A percentile compares a stretch with the other conserved stretches of the same genome.
Evolutionary conservation across 306 rosid genomes (phyloP).

Genomic region (Heteromeles arbutifolia): DNA sequence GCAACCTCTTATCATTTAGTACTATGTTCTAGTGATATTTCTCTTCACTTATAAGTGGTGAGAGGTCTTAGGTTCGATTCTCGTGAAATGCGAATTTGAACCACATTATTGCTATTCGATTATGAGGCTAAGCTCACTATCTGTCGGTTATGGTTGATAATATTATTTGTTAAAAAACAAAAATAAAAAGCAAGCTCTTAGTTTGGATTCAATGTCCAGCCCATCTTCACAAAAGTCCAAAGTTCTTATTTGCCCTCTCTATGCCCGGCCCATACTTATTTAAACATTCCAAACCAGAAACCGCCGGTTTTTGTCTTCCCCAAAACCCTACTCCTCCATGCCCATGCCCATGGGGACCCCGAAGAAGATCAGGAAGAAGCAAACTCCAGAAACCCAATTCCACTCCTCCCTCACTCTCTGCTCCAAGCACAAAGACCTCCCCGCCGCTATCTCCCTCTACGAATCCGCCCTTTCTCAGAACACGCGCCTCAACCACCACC

Average conservation of each 20-base stretch:
- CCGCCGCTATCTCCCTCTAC: conserved; percentile 44
- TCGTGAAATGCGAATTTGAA: rapidly evolving
- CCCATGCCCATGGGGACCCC: conserved; percentile 31
- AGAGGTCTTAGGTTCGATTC: too few relatives aligned
- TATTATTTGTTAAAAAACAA: too few relatives aligned
- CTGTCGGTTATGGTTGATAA: too few relatives aligned
- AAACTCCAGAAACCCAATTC: conserved; percentile 48
- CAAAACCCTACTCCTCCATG: not conserved
- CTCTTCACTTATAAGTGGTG: too few relatives aligned
- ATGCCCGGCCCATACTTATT: not conserved
- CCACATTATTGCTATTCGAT: rapidly evolving
- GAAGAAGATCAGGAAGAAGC: conserved; percentile 37
- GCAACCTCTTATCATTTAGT: too few relatives aligned
- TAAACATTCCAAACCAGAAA: not conserved
- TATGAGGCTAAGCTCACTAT: too few relatives aligned
- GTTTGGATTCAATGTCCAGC: too few relatives aligned
- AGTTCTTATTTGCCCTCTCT: too few relatives aligned
- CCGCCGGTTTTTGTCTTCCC: not conserved
- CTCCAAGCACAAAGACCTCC: conserved; percentile 55
- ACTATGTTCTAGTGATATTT: too few relatives aligned
- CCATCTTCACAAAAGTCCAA: too few relatives aligned
- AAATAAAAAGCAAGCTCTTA: too few relatives aligned
- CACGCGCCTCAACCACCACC: conserved; percentile 47
- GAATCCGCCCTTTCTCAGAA: conserved; percentile 37
- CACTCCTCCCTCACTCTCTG: conserved; percentile 58